phyloP scores from a whole-genome alignment of 805 yeast species.

The Barnettozyma botsteinii region DNA sequence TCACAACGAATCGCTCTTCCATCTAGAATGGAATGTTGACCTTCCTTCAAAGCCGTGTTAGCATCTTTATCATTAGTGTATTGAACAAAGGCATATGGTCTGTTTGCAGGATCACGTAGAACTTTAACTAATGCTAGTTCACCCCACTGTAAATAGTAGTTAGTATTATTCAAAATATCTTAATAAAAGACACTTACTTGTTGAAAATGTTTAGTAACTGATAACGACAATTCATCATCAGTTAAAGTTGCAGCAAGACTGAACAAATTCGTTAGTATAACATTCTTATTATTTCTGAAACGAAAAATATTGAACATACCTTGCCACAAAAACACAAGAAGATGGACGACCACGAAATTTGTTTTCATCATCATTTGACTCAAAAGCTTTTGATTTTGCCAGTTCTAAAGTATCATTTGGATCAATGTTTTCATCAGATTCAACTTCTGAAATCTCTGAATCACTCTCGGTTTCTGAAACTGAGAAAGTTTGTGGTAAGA shows the following conservation, averaged over 20 bases:
- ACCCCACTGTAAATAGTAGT: slow-evolving; percentile 50
- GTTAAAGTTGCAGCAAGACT: slow-evolving; percentile 58
- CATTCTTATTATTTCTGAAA: too few species aligned
- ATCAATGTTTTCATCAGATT: slow-evolving; percentile 17
- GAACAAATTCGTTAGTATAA: slow-evolving; percentile 2
- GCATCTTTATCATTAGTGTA: slow-evolving; percentile 69
- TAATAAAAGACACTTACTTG: slow-evolving; percentile 27
- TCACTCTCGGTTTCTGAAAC: slow-evolving; percentile 19
- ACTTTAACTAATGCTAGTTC: slow-evolving; percentile 69
- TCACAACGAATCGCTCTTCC: slow-evolving; percentile 83
- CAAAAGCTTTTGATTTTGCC: slow-evolving; percentile 9
- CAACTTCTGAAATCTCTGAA: slow-evolving; percentile 16
- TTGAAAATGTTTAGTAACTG: slow-evolving; percentile 63
- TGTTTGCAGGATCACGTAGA: slow-evolving; percentile 68
- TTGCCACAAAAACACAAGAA: slow-evolving; percentile 85
- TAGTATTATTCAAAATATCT: too few species aligned
- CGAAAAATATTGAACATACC: slow-evolving; percentile 12
- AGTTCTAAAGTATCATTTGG: slow-evolving; percentile 15
- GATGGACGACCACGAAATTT: slow-evolving; percentile 61
- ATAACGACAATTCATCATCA: slow-evolving; percentile 66
- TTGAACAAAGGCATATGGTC: slow-evolving; percentile 94
- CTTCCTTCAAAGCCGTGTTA: slow-evolving; percentile 54
- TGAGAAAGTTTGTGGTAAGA: slow-evolving; percentile 19
- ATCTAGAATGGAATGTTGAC: slow-evolving; percentile 62
- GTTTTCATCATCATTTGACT: slow-evolving; percentile 1